These are phyloP conservation scores for Botrytis cinerea DNA, from an alignment of 2,329 filamentous ascomycete species.

Conservation along the genomic window DNA sequence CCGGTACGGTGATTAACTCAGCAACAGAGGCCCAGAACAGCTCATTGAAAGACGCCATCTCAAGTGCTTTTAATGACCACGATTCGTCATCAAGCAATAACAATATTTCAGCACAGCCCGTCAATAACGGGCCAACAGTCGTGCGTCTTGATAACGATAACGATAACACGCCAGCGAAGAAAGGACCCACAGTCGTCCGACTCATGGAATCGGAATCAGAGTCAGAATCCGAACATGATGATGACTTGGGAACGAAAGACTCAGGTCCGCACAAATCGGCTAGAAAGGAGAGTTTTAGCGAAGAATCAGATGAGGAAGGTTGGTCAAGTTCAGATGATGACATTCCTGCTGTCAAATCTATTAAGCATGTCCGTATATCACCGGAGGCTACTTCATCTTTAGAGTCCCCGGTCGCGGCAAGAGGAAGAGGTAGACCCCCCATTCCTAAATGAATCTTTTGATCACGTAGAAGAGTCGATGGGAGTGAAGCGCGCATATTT, in stretches of 20 bases:
- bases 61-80: background rate
- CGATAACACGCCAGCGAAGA: conserved; percentile 21
- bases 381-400: background rate
- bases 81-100: background rate
- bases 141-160: conserved; percentile 29
- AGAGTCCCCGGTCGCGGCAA: background rate
- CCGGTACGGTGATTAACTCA: background rate
- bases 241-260: background rate
- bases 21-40: background rate
- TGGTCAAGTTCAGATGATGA: conserved; percentile 21
- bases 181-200: conserved; percentile 37
- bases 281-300: background rate
- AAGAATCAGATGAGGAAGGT: conserved; percentile 17
- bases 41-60: background rate
- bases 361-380: background rate
- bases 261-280: background rate
- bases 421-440: conserved; percentile 3
- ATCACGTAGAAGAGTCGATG: background rate
- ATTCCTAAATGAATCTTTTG: background rate
- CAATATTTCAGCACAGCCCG: conserved; percentile 3
- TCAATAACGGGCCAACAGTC: conserved; percentile 33
- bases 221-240: conserved; percentile 20
- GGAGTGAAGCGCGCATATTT: background rate
- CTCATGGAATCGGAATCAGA: conserved; percentile 30
- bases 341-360: conserved; percentile 16